Percentiles rank a stretch among this genome's conserved stretches.
Conservation (phyloP, 495 filamentous ascomycete genomes). For the Trichoderma reesei region DNA sequence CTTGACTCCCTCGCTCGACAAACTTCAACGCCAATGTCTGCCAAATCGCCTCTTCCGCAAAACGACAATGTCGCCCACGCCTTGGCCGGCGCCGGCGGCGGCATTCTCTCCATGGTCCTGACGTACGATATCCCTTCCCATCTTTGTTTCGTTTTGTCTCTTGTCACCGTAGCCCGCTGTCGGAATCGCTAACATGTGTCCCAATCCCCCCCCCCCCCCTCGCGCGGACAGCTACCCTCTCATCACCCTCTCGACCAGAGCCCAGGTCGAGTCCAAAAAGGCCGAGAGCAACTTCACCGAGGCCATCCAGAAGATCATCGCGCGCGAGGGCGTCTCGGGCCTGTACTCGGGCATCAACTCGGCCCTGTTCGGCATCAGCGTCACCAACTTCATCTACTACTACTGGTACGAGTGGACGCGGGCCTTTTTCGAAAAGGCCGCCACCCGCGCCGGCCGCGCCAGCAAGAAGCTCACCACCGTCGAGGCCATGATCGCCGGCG, state of each 20-base stretch:
- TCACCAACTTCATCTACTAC: constrained; percentile 99
- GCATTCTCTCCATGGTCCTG: constrained; percentile 87
- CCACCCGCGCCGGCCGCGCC: constrained; percentile 59
- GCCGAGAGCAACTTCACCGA: constrained; percentile 72
- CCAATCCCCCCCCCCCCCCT: neutral
- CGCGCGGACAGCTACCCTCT: constrained; percentile 64
- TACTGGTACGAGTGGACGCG: constrained; percentile 99
- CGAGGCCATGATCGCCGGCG: constrained; percentile 89
- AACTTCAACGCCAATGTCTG: constrained; percentile 20
- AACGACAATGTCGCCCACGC: constrained; percentile 90
- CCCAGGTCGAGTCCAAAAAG: constrained; percentile 93
- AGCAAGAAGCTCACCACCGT: constrained; percentile 77
- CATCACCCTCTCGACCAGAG: constrained; percentile 93
- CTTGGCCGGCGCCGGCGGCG: constrained; percentile 79
- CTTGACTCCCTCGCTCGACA: neutral
- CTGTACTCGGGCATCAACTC: constrained; percentile 84
- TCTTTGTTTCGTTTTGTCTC: neutral
- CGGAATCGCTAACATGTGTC: neutral
- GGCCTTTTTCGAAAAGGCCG: constrained; percentile 75
- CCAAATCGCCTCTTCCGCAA: constrained; percentile 47
- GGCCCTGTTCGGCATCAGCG: constrained; percentile 91
- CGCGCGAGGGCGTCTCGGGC: constrained; percentile 79
- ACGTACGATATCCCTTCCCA: constrained; percentile 47
- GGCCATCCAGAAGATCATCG: constrained; percentile 76
- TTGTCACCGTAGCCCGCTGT: neutral